Evolutionary conservation across 1,139 yeast species (phyloP), one percentile per base, ranked within the genome.

Genomic region (Candida glucosophila): DNA sequence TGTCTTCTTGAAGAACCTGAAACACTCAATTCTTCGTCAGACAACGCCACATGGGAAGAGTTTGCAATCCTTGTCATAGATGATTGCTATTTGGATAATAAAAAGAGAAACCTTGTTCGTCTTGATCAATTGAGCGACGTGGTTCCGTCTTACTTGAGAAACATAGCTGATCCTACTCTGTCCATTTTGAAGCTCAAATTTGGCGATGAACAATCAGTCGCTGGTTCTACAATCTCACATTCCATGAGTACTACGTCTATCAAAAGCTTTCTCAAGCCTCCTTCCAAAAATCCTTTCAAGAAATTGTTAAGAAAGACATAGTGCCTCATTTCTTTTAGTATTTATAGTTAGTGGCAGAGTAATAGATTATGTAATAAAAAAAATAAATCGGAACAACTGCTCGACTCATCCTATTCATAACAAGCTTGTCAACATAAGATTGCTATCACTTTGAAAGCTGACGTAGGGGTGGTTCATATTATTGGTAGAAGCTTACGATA

Each of bases 1-100:
- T 36, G 35, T 3, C 44, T 42, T 23, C 47, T 71, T 26, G 56
- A 55, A 26, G 41, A 47, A 17, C 48, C 58, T 22, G 77, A 71
- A 37, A 71, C 75, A 8, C 37, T 43, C 6, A 53, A 54, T 28
- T 61, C 53, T 30, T 47, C 47, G 23, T 35, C 41, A 18, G 55
- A 53, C 24, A 41, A 33, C 12, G 22, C 15, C 3, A 37, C 48
- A 33, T 64, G 69, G 69, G 55, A 47, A 9, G 31, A 46, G 4
- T 64, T 62, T 31, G 46, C 52, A 5, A 41, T 49, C 23, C 54
- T 57, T 13, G 40, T 62, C 3, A 36, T 67, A 12, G 30, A 44
- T 5, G 44, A 45, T 22, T 46, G 58, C 5, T 56, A 49, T 32
- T 36, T 63, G 27, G 69, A 64, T 33, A 36, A 49, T 6, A 32